Percentiles rank a stretch among this genome's conserved stretches.
These are phyloP conservation scores for Bacidia rubella DNA, from an alignment of 495 filamentous ascomycete species.

Conservation along the genomic window DNA sequence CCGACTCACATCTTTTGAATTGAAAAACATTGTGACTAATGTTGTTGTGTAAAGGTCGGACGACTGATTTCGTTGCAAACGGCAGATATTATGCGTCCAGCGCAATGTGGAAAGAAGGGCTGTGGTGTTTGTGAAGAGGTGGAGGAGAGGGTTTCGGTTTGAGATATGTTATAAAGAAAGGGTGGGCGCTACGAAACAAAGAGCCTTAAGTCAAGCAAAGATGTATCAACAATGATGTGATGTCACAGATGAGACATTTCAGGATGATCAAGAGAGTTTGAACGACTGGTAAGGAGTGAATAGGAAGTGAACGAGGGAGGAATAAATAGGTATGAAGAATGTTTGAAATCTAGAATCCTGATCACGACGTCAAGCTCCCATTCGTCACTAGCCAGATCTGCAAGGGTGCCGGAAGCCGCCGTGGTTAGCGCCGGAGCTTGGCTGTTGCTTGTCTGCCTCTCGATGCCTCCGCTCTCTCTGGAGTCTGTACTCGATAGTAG, in stretches of 20 bases:
- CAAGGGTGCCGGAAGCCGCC: constrained; percentile 1
- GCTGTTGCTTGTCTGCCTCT: constrained; percentile 4
- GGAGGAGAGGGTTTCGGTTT: too few relatives aligned
- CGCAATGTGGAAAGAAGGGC: too few relatives aligned
- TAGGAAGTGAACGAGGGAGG: background rate
- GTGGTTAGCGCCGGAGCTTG: background rate
- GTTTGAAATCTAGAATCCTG: background rate
- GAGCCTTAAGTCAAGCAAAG: too few relatives aligned
- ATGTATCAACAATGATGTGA: background rate
- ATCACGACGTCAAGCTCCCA: background rate
- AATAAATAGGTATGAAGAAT: background rate
- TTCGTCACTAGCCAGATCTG: constrained; percentile 2
- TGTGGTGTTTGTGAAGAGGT: too few relatives aligned
- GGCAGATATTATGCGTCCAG: background rate
- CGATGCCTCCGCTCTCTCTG: background rate
- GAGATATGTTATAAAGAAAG: background rate
- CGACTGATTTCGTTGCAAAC: background rate
- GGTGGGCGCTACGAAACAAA: background rate
- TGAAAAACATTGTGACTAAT: background rate
- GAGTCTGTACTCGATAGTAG: too few relatives aligned
- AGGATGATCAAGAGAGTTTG: background rate
- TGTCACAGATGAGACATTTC: background rate
- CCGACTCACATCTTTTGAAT: background rate
- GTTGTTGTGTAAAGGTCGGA: background rate
- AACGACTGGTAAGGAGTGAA: background rate